Evolutionary conservation across 2,329 filamentous ascomycete species (phyloP).

Genomic region (Metarhizium brunneum): DNA sequence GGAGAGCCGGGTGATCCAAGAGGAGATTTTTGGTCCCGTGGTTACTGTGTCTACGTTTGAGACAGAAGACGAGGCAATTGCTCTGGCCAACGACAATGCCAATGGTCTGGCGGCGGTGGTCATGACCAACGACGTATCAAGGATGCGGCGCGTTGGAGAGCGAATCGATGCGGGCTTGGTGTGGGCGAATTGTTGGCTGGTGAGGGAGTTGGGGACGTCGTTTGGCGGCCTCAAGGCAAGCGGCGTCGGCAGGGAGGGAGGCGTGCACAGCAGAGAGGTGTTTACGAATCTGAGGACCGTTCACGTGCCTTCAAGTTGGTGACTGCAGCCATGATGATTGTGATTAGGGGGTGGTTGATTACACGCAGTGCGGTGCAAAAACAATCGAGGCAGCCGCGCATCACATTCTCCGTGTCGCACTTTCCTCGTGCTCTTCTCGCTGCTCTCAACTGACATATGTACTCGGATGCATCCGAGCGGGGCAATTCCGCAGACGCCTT

Average conservation of each 20-base stretch:
- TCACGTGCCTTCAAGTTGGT: background rate
- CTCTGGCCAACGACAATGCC: conserved; percentile 38
- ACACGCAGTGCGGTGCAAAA: too few species aligned
- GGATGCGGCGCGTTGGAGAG: conserved; percentile 36
- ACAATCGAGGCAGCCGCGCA: too few species aligned
- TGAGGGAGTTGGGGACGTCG: conserved; percentile 31
- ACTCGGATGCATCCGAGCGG: background rate
- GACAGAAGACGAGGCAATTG: conserved; percentile 31
- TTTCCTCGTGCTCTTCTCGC: too few species aligned
- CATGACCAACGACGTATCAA: conserved; percentile 48
- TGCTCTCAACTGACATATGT: background rate
- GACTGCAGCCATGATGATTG: too few species aligned
- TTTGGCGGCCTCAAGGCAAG: conserved; percentile 39
- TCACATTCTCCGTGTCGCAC: too few species aligned
- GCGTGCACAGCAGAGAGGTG: conserved; percentile 33
- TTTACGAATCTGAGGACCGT: background rate
- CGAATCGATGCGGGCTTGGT: conserved; percentile 51
- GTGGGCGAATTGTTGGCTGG: conserved; percentile 39
- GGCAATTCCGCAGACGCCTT: too few species aligned
- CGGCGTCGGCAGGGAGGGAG: conserved; percentile 34
- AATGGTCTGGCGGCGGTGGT: conserved; percentile 54
- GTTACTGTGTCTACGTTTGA: conserved; percentile 31
- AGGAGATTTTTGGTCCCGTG: conserved; percentile 38
- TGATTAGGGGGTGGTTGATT: too few species aligned
- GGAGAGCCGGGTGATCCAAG: conserved; percentile 20